Base-by-base conservation (phyloP, 148 eudicot species). In the Cornus florida region DNA sequence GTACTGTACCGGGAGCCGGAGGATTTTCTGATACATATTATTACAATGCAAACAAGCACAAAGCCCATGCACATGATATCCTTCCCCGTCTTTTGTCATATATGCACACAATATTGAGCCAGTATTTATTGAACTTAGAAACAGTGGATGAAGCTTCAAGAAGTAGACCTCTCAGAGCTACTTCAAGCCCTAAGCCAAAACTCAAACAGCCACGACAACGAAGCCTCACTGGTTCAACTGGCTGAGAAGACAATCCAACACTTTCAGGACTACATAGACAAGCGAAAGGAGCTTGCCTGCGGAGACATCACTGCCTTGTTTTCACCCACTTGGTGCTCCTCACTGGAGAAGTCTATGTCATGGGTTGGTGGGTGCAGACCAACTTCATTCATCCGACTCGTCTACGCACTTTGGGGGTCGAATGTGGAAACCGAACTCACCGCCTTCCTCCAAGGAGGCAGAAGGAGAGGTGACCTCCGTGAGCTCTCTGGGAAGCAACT, bases 291-390 rank as follows among this genome's bases (percentile, higher is more conserved):
- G 7, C 75, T 84, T 1, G 80, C 74, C 11, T 53, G 24, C 0
- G 74, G 59, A 0, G 41, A 68, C 35, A 46, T 33, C 20, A n/a
- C 75, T 12, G 35, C 80, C 13, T 80, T 67, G 32, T 80, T 79
- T n/a, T 72, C 83, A 11, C 78, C 86, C 22, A 23, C 53, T 1
- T 84, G 78, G 78, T 77, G 81, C 78, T 23, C 75, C 16, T 23
- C 80, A 0, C 19, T 80, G 10, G 86, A 84, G 67, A 70, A 75
- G 4, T 77, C 81, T 3, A 22, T 69, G 14, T 28, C 74, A 2
- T 84, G 83, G 86, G 64, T 77, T 22, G 81, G 39, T 1, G 86
- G 86, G 2, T 80, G 81, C 76, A 28, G 80, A 35, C 86, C 86
- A 0, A 76, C 86, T 22, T 65, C 72, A 5, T 76, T 39, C 13